A percentile compares a stretch with the other conserved stretches of the same genome.
Evolutionary conservation across 148 eudicot genomes (phyloP).

Genomic region (Camellia sinensis): DNA sequence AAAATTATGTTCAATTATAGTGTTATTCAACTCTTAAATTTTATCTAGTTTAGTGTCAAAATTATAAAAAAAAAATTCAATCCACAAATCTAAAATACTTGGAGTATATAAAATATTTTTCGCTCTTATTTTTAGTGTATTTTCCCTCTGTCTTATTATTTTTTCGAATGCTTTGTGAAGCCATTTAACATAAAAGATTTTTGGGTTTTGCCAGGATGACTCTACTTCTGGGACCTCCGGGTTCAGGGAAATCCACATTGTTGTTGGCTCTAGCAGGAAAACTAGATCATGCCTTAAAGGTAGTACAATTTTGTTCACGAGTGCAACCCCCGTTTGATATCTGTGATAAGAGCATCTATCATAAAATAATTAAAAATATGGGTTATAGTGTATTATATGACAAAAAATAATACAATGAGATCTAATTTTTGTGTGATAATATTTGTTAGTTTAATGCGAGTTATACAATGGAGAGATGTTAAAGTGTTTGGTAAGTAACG

Average conservation of each 20-base stretch:
- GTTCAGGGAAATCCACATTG: constrained; percentile 83
- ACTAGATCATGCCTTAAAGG: constrained; percentile 68
- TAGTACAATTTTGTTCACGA: constrained; percentile 17
- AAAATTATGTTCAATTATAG: background rate
- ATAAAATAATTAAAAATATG: no score
- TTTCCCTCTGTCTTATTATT: background rate
- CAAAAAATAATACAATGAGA: no score
- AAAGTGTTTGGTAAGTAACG: no score
- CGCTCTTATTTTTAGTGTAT: background rate
- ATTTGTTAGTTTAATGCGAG: no score
- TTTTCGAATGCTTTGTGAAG: background rate
- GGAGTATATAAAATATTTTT: no score
- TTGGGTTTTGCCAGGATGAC: constrained; percentile 62
- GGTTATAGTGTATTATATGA: no score
- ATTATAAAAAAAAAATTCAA: no score
- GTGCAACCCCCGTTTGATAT: no score
- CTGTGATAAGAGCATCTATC: no score
- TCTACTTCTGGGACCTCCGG: constrained; percentile 89
- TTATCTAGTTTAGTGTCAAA: background rate
- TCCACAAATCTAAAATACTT: background rate
- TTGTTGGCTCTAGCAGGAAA: constrained; percentile 84
- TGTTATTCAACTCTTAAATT: background rate
- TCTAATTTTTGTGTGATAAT: no score
- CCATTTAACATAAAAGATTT: background rate
- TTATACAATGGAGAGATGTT: no score